Conservation (phyloP, 495 filamentous ascomycete species). For the Echria macrotheca region DNA sequence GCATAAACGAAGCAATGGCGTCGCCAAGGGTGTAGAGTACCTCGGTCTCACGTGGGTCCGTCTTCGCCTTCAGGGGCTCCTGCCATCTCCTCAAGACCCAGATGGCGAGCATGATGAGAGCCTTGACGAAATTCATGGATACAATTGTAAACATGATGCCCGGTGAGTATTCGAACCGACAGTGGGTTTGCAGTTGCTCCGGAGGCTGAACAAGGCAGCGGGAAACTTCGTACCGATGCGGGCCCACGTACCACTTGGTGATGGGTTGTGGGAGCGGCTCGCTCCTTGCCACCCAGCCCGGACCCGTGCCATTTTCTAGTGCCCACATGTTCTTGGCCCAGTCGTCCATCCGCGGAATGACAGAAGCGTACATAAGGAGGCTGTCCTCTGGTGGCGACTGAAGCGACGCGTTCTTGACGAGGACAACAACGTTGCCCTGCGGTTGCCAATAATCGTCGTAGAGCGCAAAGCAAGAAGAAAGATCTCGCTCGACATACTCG, state of each 20-base stretch:
- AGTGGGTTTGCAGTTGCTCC: conserved; percentile 3
- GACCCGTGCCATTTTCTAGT: conserved; percentile 16
- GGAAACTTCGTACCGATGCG: conserved; percentile 18
- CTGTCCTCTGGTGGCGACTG: conserved; percentile 16
- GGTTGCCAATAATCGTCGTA: conserved; percentile 25
- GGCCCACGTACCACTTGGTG: conserved; percentile 20
- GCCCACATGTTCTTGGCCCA: conserved; percentile 32
- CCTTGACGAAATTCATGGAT: conserved; percentile 17
- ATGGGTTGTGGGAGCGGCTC: conserved; percentile 5
- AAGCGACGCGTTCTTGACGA: conserved; percentile 20
- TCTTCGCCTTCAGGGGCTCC: not conserved
- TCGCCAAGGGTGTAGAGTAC: conserved; percentile 25
- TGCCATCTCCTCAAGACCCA: conserved; percentile 13
- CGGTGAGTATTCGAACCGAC: conserved; percentile 20
- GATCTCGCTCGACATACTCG: conserved; percentile 12
- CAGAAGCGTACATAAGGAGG: conserved; percentile 23
- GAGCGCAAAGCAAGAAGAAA: conserved; percentile 22
- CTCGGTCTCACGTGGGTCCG: not conserved
- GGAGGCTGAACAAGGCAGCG: conserved; percentile 20
- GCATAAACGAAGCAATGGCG: conserved; percentile 29
- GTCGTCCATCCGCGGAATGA: conserved; percentile 24
- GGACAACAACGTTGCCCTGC: conserved; percentile 26
- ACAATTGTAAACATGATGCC: conserved; percentile 18
- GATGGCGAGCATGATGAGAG: conserved; percentile 10
- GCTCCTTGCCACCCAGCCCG: not conserved